A percentile compares a stretch with the other conserved stretches of the same genome.
Conservation (phyloP, 805 yeast genomes). For the Kluyveromyces siamensis region DNA sequence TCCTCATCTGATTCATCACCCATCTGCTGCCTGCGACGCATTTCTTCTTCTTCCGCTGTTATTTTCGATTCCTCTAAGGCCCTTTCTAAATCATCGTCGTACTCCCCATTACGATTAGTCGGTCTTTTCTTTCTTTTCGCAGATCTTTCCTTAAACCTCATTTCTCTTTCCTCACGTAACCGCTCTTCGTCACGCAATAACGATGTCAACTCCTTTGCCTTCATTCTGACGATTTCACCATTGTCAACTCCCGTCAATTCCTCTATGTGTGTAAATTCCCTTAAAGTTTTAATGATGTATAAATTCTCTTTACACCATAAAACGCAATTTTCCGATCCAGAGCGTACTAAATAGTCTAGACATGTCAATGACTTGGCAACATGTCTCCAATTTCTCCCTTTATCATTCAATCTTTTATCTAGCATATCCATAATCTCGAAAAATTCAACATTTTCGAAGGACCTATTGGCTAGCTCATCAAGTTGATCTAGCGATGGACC, state of each 20-base stretch:
- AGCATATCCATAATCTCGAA: slow-evolving; percentile 90
- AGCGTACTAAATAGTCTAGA: slow-evolving; percentile 77
- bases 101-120: slow-evolving; percentile 28
- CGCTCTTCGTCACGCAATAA: slow-evolving; percentile 76
- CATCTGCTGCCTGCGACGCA: slow-evolving; percentile 34
- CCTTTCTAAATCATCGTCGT: slow-evolving; percentile 67
- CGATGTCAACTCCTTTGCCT: slow-evolving; percentile 82
- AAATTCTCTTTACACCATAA: slow-evolving; percentile 86
- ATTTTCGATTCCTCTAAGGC: slow-evolving; percentile 73
- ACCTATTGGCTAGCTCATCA: slow-evolving; percentile 73
- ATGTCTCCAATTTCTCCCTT: slow-evolving; percentile 96
- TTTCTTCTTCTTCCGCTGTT: slow-evolving; percentile 80
- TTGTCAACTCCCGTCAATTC: slow-evolving; percentile 65
- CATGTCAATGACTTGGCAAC: slow-evolving; percentile 85
- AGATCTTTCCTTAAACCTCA: slow-evolving; percentile 29
- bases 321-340: slow-evolving; percentile 83
- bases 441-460: slow-evolving; percentile 65
- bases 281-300: slow-evolving; percentile 77
- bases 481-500: slow-evolving; percentile 77
- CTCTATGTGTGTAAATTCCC: slow-evolving; percentile 81
- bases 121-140: slow-evolving; percentile 27
- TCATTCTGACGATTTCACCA: slow-evolving; percentile 79
- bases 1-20: slow-evolving; percentile 18
- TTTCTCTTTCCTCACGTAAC: slow-evolving; percentile 56
- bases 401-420: slow-evolving; percentile 85